These are phyloP conservation scores for Dillenia turbinata DNA, from an alignment of 164 flowering plant species.

Conservation along the genomic window DNA sequence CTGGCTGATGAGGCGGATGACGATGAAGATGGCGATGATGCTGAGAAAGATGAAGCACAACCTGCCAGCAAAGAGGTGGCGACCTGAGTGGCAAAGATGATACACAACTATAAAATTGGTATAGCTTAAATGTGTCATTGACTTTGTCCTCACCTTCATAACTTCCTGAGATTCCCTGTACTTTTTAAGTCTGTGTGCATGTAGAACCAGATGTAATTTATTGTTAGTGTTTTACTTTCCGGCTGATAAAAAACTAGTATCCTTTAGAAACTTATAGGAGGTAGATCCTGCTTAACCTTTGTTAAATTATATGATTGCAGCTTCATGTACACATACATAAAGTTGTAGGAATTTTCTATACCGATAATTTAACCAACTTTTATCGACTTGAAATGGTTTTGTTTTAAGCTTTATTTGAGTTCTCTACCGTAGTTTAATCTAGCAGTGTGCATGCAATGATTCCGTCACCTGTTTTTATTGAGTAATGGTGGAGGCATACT, in stretches of 20 bases:
- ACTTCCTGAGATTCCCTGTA: neutral
- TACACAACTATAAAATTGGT: neutral
- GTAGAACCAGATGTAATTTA: neutral
- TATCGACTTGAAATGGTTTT: neutral
- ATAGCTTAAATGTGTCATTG: neutral
- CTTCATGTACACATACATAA: constrained; percentile 8
- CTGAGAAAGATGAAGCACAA: constrained; percentile 19
- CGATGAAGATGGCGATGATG: constrained; percentile 39
- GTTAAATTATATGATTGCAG: neutral
- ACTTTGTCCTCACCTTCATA: neutral
- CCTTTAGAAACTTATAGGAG: too few species aligned
- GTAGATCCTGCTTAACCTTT: neutral
- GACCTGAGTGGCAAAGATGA: neutral
- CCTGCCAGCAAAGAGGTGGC: constrained; percentile 12
- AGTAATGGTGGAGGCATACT: neutral
- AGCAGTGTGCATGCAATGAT: neutral
- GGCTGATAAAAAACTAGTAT: neutral
- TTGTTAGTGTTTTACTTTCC: neutral
- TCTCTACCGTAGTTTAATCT: too few species aligned
- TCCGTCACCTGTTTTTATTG: neutral
- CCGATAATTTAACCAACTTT: neutral
- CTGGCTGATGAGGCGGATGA: constrained; percentile 78
- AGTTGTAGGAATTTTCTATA: constrained; percentile 11
- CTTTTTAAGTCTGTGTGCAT: neutral
- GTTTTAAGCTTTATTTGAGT: too few species aligned